A percentile compares a stretch with the other conserved stretches of the same genome.
Conservation (phyloP, 2,329 filamentous ascomycete genomes). For the Cercospora brassicicola region DNA sequence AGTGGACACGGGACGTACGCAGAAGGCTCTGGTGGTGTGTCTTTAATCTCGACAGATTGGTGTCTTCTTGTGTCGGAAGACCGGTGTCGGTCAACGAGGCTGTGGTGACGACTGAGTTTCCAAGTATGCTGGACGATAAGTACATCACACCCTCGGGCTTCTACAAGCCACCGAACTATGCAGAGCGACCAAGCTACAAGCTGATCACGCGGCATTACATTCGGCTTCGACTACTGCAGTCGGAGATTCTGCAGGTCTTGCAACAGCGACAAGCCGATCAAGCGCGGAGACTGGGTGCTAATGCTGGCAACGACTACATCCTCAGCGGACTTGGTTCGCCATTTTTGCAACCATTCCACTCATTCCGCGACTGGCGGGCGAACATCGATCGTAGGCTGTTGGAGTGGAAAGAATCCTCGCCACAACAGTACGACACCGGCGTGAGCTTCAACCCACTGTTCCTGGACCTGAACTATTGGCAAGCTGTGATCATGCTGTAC, state of each 20-base stretch:
- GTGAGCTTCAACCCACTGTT: conserved; percentile 89
- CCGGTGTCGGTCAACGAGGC: conserved; percentile 96
- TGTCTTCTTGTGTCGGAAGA: conserved; percentile 88
- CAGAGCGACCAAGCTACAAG: conserved; percentile 71
- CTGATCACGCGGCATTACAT: conserved; percentile 90
- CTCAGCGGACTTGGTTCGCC: conserved; percentile 78
- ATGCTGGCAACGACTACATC: conserved; percentile 69
- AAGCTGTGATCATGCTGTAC: conserved; percentile 93
- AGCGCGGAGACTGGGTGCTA: conserved; percentile 65
- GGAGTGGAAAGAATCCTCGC: conserved; percentile 83
- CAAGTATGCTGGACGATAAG: conserved; percentile 81
- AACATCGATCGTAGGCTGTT: conserved; percentile 81
- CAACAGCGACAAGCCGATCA: conserved; percentile 88
- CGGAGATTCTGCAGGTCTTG: conserved; percentile 89
- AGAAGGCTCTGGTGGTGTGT: conserved; percentile 95
- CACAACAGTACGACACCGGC: conserved; percentile 73
- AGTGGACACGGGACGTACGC: conserved; percentile 83
- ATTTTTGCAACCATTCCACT: conserved; percentile 79
- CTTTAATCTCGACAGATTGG: conserved; percentile 85
- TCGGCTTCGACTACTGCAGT: conserved; percentile 81
- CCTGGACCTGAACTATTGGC: conserved; percentile 95
- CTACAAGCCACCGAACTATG: conserved; percentile 57
- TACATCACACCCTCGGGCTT: conserved; percentile 83
- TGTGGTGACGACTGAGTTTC: conserved; percentile 92
- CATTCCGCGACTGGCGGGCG: conserved; percentile 82